Evolutionary conservation across 73 alveolate genomes (phyloP).

Genomic region (Halteria grandinella): DNA sequence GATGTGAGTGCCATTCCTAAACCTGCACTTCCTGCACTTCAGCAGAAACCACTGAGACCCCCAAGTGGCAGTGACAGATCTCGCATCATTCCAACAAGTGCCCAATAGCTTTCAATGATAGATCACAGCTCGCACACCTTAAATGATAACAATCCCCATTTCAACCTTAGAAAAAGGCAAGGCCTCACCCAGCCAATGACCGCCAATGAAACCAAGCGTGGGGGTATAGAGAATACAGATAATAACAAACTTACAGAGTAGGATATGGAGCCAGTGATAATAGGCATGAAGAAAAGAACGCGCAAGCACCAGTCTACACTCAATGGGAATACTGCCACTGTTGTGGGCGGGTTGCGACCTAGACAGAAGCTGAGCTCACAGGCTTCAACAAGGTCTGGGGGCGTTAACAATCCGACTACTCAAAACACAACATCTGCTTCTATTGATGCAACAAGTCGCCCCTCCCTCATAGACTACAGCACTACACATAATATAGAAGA

Average conservation of each 20-base stretch:
- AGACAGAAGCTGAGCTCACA: too few relatives aligned
- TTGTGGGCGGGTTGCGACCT: too few relatives aligned
- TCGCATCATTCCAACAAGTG: background rate
- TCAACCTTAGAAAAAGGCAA: too few relatives aligned
- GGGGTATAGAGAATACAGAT: background rate
- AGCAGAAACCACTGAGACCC: background rate
- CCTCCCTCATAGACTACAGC: too few relatives aligned
- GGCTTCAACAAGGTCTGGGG: too few relatives aligned
- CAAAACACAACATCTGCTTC: background rate
- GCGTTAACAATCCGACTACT: background rate
- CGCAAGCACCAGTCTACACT: too few relatives aligned
- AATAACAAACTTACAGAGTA: background rate
- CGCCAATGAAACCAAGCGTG: background rate
- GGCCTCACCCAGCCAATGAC: background rate
- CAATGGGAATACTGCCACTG: too few relatives aligned
- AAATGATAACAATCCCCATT: background rate
- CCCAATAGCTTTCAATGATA: background rate
- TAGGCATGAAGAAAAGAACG: too few relatives aligned
- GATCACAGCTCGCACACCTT: too few relatives aligned
- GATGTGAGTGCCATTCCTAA: background rate
- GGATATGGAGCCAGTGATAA: too few relatives aligned
- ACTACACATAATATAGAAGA: too few relatives aligned
- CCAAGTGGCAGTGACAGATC: background rate
- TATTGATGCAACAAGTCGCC: slow-evolving; percentile 21
- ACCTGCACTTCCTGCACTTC: background rate